These are phyloP conservation scores for Diplodia mutila DNA, from an alignment of 2,329 filamentous ascomycete species.

Conservation along the genomic window DNA sequence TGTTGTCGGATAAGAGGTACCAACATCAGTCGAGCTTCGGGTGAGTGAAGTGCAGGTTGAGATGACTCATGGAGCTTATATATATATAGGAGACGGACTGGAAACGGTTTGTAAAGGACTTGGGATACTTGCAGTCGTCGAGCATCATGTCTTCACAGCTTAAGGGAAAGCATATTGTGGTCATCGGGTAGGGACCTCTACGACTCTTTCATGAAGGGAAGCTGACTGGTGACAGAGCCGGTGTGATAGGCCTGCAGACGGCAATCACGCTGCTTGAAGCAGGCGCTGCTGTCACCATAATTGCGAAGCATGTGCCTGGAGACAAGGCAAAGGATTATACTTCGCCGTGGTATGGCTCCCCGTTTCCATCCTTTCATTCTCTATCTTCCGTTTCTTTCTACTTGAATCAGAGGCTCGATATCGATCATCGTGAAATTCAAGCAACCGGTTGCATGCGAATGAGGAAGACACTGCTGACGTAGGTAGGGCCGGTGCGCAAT, in stretches of 20 bases:
- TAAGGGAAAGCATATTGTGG: conserved; percentile 17
- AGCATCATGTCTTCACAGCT: conserved; percentile 9
- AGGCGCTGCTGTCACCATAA: conserved; percentile 47
- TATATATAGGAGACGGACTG: neutral
- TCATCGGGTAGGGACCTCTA: conserved; percentile 6
- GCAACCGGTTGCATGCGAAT: neutral
- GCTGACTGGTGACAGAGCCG: conserved; percentile 42
- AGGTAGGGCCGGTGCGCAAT: conserved; percentile 53
- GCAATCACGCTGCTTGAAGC: conserved; percentile 48
- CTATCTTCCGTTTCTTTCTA: neutral
- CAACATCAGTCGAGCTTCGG: conserved; percentile 1
- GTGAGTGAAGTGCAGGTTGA: neutral
- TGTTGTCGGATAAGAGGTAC: neutral
- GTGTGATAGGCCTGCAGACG: conserved; percentile 53
- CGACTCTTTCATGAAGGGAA: neutral
- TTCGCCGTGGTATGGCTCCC: conserved; percentile 45
- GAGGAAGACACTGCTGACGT: neutral
- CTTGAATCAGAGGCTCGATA: too few species aligned
- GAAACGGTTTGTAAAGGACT: too few species aligned
- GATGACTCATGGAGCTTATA: neutral
- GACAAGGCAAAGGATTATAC: conserved; percentile 49
- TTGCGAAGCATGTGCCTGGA: conserved; percentile 50
- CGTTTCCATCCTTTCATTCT: too few species aligned
- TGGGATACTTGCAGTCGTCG: neutral
- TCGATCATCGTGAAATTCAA: too few species aligned